Evolutionary conservation across 2,329 filamentous ascomycete genomes (phyloP), one percentile per base, ranked within the genome.

Genomic region (Apiospora marii): DNA sequence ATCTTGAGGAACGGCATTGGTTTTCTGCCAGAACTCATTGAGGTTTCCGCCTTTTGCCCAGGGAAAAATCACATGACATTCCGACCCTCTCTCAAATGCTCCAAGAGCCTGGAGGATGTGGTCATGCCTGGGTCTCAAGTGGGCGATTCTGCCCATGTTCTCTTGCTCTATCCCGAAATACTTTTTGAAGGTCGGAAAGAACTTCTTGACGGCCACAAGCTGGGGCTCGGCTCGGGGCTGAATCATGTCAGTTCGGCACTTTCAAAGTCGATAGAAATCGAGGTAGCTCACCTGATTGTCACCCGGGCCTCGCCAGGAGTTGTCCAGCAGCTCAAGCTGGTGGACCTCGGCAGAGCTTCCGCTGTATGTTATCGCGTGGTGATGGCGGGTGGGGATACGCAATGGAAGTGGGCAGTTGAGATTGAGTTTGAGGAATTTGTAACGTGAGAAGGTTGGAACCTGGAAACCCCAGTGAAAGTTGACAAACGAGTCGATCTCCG

Each of bases 101-200:
- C 72, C 72, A 16, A 75, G 69, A 5, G 74, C 68, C 13, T 69
- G 71, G 44, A 75, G 73, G 14, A 75, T 67, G 67, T 76, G 70
- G 16, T 41, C 69, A 58, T 58, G 51, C 13, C 27, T 30, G 27
- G 51, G 13, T 7, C 30, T 27, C 24, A 58, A 30, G 1, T 1
- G 4, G 1, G 30, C 13, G 6, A 58, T 30, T 3, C 4, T 58
- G 3, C 13, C 1, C 5, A 58, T 13, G 14, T 19, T 19, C 24
- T 34, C 27, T 30, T 30, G 14, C 27, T 34, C 3, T 58, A 30
- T 30, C 27, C 27, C 27, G 27, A 30, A 30, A 30, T 30, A 30
- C 51, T n/a, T n/a, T 34, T 14, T 34, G 14, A 14, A 58, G 34
- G 27, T 58, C 19, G 12, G 6, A 6, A 5, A 8, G 27, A 58